phyloP scores from a whole-genome alignment of 441 rosid genomes.

The Populus hybrid region DNA sequence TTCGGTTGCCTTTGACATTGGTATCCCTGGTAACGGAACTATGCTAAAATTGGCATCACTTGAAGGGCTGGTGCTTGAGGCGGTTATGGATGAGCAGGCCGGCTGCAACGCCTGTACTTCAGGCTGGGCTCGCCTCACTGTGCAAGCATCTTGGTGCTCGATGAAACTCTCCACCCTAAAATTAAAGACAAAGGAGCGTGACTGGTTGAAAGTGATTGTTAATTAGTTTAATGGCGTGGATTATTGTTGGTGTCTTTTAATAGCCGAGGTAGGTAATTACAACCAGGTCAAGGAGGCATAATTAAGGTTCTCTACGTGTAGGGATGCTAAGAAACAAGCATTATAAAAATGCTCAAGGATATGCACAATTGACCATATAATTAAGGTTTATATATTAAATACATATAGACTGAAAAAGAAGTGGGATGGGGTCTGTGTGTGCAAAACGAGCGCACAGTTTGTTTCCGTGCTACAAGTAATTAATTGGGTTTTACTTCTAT shows the following conservation, averaged over 20 bases:
- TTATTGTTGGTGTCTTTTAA: constrained; percentile 8
- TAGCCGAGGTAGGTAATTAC: not conserved
- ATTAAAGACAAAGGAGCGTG: not conserved
- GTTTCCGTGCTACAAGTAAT: not conserved
- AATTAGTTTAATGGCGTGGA: not conserved
- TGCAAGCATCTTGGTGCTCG: constrained; percentile 93
- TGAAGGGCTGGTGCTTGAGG: constrained; percentile 79
- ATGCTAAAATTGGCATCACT: constrained; percentile 61
- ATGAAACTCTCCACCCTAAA: constrained; percentile 94
- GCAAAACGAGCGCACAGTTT: not conserved
- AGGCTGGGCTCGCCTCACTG: constrained; percentile 48
- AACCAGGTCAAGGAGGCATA: constrained; percentile 6
- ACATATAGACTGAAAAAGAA: constrained; percentile 6
- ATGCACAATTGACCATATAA: constrained; percentile 19
- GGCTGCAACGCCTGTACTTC: constrained; percentile 39
- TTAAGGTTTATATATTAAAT: constrained; percentile 16
- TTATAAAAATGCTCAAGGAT: constrained; percentile 31
- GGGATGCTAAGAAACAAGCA: constrained; percentile 37
- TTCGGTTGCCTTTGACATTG: constrained; percentile 34
- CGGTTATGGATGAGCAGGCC: constrained; percentile 77
- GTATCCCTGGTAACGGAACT: constrained; percentile 37
- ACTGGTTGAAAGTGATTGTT: constrained; percentile 13
- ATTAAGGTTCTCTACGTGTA: constrained; percentile 22
- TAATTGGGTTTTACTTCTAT: not conserved
- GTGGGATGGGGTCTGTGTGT: constrained; percentile 22